phyloP scores from a whole-genome alignment of 73 alveolate species.

The Breviolum minutum region DNA sequence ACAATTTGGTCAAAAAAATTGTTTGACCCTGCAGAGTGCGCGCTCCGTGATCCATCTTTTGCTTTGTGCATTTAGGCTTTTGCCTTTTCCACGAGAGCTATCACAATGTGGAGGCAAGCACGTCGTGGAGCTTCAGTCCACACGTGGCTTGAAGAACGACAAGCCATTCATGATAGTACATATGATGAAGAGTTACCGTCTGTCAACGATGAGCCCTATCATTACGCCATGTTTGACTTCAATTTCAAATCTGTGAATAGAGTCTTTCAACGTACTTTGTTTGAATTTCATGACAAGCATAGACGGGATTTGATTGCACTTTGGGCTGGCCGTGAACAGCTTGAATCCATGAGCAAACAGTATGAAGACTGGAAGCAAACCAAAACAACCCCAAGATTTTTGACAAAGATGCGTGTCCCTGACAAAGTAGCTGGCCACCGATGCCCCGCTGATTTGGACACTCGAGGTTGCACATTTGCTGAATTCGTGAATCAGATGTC shows the following conservation, averaged over 20 bases:
- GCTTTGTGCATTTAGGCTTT: neutral
- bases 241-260: slow-evolving; percentile 6
- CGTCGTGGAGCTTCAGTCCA: slow-evolving; percentile 4
- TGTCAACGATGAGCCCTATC: neutral
- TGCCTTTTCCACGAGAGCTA: neutral
- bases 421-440: neutral
- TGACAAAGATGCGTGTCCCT: neutral
- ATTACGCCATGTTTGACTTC: neutral
- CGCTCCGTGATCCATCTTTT: slow-evolving; percentile 14
- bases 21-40: slow-evolving; percentile 9
- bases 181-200: neutral
- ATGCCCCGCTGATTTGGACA: neutral
- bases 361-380: neutral
- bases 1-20: neutral
- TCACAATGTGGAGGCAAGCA: slow-evolving; percentile 13
- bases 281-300: neutral
- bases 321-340: slow-evolving; percentile 22
- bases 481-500: neutral
- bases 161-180: neutral
- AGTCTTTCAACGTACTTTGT: slow-evolving; percentile 6
- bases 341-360: neutral
- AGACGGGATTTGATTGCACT: neutral
- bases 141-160: slow-evolving; percentile 1
- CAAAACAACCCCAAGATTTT: neutral
- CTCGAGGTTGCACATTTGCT: neutral